Conservation (phyloP, 331 rosid species). For the Acacia concinna region DNA sequence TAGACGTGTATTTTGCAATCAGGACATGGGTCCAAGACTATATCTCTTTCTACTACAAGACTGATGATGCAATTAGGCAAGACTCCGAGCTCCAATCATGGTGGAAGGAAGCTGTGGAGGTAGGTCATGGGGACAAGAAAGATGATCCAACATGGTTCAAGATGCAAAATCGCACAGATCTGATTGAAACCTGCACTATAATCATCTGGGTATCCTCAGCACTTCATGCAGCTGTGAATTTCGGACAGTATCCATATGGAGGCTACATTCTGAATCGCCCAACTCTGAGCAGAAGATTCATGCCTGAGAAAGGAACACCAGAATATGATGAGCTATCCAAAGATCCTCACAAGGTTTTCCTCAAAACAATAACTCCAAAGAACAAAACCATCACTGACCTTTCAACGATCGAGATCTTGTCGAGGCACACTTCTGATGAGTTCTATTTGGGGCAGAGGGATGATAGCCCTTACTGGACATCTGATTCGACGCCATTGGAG, state of each 20-base stretch:
- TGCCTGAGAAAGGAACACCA: constrained; percentile 40
- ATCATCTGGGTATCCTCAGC: constrained; percentile 4
- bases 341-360: background rate
- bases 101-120: background rate
- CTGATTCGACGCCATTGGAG: background rate
- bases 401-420: background rate
- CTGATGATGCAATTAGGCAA: background rate
- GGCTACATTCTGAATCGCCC: constrained; percentile 55
- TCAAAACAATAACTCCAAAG: background rate
- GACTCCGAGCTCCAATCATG: background rate
- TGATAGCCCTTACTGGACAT: background rate
- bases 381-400: background rate
- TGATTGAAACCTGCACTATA: background rate
- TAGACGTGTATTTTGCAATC: background rate
- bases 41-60: background rate
- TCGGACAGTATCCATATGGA: constrained; percentile 47
- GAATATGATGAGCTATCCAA: constrained; percentile 37
- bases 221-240: constrained; percentile 31
- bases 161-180: background rate
- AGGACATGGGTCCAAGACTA: background rate
- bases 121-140: background rate
- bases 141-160: background rate
- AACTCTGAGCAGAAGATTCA: constrained; percentile 38
- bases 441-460: background rate
- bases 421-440: background rate